Conservation (phyloP, 2,329 filamentous ascomycete species). For the Alternaria arbusti region DNA sequence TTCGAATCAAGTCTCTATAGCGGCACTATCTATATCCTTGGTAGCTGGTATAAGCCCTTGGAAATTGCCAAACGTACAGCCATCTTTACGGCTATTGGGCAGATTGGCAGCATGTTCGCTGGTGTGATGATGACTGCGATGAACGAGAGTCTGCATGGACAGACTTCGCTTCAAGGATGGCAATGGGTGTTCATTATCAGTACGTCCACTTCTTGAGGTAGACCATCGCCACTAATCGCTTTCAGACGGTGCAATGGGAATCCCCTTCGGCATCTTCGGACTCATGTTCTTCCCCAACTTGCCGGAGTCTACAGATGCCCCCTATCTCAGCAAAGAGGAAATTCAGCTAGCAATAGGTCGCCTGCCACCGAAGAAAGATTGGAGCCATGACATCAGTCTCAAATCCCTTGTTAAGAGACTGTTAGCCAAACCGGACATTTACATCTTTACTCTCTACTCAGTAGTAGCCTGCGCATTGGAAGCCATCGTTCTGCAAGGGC, state of each 20-base stretch:
- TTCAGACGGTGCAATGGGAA: conserved; percentile 37
- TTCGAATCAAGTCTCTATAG: conserved; percentile 39
- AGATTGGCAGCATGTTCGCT: conserved; percentile 41
- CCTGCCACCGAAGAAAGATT: conserved; percentile 32
- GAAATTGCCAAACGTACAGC: conserved; percentile 40
- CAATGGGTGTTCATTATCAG: conserved; percentile 41
- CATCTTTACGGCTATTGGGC: conserved; percentile 39
- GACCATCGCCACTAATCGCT: conserved; percentile 1
- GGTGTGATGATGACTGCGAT: conserved; percentile 44
- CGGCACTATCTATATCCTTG: conserved; percentile 39
- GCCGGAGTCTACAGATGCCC: conserved; percentile 31
- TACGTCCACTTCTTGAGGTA: background rate
- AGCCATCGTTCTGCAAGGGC: conserved; percentile 38
- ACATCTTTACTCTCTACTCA: conserved; percentile 51
- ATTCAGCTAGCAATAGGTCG: conserved; percentile 33
- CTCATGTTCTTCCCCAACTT: conserved; percentile 37
- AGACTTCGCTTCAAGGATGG: conserved; percentile 32
- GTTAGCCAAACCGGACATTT: conserved; percentile 38
- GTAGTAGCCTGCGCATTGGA: conserved; percentile 46
- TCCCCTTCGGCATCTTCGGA: conserved; percentile 39
- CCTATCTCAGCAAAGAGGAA: conserved; percentile 33
- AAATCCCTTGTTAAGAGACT: conserved; percentile 31
- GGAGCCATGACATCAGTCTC: conserved; percentile 33
- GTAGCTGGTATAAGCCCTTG: conserved; percentile 36
- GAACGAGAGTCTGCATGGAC: conserved; percentile 30